These are phyloP conservation scores for Mortierella sp. DNA, from an alignment of 371 early-diverging fungal genomes.

Conservation along the genomic window DNA sequence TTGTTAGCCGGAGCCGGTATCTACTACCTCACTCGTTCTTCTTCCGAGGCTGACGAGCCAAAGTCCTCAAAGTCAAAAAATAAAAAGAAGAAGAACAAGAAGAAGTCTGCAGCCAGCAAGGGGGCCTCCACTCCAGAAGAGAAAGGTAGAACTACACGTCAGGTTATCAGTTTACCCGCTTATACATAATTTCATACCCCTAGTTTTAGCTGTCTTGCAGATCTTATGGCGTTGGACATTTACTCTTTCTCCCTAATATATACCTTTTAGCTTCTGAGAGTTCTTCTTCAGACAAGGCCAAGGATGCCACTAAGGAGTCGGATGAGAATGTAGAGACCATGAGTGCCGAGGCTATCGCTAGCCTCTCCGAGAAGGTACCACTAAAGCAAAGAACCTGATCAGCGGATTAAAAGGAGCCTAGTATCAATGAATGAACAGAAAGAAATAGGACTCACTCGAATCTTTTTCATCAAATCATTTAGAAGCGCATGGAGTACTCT, in stretches of 20 bases:
- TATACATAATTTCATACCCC: neutral
- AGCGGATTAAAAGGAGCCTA: neutral
- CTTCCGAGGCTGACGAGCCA: conserved; percentile 30
- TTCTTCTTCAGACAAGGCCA: conserved; percentile 30
- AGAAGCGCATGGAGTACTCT: conserved; percentile 77
- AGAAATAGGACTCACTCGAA: neutral
- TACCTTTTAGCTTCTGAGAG: conserved; percentile 19
- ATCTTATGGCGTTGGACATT: neutral
- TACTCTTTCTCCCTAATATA: neutral
- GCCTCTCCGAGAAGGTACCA: conserved; percentile 64
- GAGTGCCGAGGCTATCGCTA: conserved; percentile 71
- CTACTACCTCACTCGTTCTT: conserved; percentile 68
- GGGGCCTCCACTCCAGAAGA: conserved; percentile 22
- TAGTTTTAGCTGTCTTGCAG: neutral
- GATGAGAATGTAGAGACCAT: conserved; percentile 63
- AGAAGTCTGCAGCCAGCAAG: conserved; percentile 45
- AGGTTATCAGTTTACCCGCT: conserved; percentile 2
- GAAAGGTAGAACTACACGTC: conserved; percentile 10
- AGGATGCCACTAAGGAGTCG: conserved; percentile 28
- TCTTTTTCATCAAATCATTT: conserved; percentile 11
- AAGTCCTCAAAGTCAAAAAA: conserved; percentile 57
- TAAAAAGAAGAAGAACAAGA: conserved; percentile 64
- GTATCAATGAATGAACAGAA: neutral
- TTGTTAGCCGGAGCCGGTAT: conserved; percentile 75
- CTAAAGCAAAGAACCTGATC: neutral